phyloP scores from a whole-genome alignment of 176 grass and related monocot genomes.

The Saccharum officinarum region DNA sequence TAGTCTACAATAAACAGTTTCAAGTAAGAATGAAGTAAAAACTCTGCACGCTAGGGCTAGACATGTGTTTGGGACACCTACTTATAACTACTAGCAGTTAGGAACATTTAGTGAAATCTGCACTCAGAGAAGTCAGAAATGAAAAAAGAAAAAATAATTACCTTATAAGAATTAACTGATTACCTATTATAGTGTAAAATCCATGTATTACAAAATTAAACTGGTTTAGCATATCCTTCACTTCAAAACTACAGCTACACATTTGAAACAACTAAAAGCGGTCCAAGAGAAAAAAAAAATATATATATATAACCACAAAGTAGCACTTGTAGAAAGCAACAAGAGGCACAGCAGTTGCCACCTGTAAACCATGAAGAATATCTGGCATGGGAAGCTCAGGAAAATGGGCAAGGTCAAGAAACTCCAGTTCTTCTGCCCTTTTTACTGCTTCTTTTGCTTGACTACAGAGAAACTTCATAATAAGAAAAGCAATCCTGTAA shows the following conservation, averaged over 20 bases:
- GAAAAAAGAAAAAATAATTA: background rate
- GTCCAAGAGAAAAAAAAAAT: too few species aligned
- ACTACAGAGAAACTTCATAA: constrained; percentile 85
- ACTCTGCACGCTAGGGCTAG: background rate
- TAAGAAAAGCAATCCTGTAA: constrained; percentile 86
- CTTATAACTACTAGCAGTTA: background rate
- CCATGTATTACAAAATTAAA: background rate
- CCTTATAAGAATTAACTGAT: background rate
- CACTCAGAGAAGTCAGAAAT: background rate
- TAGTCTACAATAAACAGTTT: background rate
- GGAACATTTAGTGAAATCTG: background rate
- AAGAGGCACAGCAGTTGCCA: constrained; percentile 11
- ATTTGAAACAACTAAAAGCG: background rate
- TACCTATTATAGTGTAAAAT: background rate
- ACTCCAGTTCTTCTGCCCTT: constrained; percentile 78
- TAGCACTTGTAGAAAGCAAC: background rate
- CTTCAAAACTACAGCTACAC: background rate
- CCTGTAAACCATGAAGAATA: constrained; percentile 94
- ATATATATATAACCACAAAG: background rate
- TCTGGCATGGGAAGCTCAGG: constrained; percentile 95
- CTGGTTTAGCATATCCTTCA: background rate
- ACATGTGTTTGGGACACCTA: background rate
- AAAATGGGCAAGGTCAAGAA: constrained; percentile 80
- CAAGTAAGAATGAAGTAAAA: background rate
- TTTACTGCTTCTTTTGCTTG: constrained; percentile 78